Conservation (phyloP, 1,139 yeast species). For the Geotrichum cucujoidarum region DNA sequence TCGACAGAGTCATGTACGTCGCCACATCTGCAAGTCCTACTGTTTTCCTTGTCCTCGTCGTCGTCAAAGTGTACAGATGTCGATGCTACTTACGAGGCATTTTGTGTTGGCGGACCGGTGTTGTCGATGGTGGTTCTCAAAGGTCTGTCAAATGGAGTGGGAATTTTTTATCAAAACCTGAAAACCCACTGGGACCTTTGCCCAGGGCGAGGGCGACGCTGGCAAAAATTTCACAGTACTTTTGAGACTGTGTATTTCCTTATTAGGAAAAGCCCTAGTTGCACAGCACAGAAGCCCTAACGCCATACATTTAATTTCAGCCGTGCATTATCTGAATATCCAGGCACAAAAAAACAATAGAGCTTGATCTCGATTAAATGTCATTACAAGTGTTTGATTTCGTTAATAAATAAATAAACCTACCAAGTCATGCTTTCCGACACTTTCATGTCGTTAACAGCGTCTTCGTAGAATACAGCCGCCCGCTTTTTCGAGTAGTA, state of each 20-base stretch:
- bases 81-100: conserved; percentile 21
- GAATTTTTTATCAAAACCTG: conserved; percentile 13
- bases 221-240: background rate
- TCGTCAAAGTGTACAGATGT: background rate
- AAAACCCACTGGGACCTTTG: background rate
- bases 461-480: conserved; percentile 6
- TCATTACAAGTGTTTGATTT: too few species aligned
- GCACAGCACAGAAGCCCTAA: conserved; percentile 5
- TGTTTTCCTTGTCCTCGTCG: background rate
- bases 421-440: background rate
- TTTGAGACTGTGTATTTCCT: conserved; percentile 1
- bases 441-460: background rate
- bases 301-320: background rate
- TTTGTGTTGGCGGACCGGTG: conserved; percentile 20
- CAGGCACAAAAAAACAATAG: too few species aligned
- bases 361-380: too few species aligned
- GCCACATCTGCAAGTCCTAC: background rate
- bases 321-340: too few species aligned
- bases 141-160: conserved; percentile 17
- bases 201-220: background rate
- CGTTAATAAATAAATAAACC: background rate
- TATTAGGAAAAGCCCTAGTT: background rate
- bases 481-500: conserved; percentile 39
- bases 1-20: background rate
- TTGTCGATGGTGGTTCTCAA: conserved; percentile 20